Percentiles rank a stretch among this genome's conserved stretches.
phyloP scores from a whole-genome alignment of 2,329 filamentous ascomycete species.

The Zymoseptoria tritici region DNA sequence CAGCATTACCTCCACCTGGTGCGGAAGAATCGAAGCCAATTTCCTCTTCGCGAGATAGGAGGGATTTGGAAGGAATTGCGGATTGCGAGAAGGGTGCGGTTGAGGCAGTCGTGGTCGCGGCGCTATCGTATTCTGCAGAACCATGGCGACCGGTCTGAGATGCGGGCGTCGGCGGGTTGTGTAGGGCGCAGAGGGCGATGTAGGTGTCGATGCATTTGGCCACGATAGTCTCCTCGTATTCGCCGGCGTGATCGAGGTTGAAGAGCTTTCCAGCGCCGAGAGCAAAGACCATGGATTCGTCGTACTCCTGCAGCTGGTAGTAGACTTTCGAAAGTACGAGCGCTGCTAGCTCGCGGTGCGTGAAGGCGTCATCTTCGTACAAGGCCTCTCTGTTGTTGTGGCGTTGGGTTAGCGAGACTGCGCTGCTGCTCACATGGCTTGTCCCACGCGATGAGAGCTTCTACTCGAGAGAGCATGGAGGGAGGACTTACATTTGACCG shows the following conservation, averaged over 20 bases:
- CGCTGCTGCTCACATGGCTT: background rate
- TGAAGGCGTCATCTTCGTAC: slow-evolving; percentile 93
- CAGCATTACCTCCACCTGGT: slow-evolving; percentile 50
- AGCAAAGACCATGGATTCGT: slow-evolving; percentile 98
- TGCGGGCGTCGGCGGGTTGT: slow-evolving; percentile 42
- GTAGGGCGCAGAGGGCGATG: slow-evolving; percentile 67
- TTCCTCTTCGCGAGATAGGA: slow-evolving; percentile 74
- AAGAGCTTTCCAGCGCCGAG: slow-evolving; percentile 91
- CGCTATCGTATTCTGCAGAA: slow-evolving; percentile 44
- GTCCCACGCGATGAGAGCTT: background rate
- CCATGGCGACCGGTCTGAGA: slow-evolving; percentile 42
- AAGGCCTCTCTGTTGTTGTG: slow-evolving; percentile 68
- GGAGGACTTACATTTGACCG: slow-evolving; percentile 74
- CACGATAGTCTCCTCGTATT: slow-evolving; percentile 98
- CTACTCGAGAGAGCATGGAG: background rate
- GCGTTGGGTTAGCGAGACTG: slow-evolving; percentile 13
- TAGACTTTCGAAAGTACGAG: slow-evolving; percentile 96
- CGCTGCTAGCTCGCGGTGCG: slow-evolving; percentile 87
- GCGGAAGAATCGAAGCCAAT: slow-evolving; percentile 52
- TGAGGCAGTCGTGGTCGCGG: slow-evolving; percentile 60
- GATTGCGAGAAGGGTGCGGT: slow-evolving; percentile 95
- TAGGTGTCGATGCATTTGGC: slow-evolving; percentile 97
- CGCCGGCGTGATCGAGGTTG: slow-evolving; percentile 80
- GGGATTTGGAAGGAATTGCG: slow-evolving; percentile 83
- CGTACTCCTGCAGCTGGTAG: slow-evolving; percentile 97